Base-by-base conservation (phyloP, 1,139 yeast genomes). In the Kluyveromyces sp. region DNA sequence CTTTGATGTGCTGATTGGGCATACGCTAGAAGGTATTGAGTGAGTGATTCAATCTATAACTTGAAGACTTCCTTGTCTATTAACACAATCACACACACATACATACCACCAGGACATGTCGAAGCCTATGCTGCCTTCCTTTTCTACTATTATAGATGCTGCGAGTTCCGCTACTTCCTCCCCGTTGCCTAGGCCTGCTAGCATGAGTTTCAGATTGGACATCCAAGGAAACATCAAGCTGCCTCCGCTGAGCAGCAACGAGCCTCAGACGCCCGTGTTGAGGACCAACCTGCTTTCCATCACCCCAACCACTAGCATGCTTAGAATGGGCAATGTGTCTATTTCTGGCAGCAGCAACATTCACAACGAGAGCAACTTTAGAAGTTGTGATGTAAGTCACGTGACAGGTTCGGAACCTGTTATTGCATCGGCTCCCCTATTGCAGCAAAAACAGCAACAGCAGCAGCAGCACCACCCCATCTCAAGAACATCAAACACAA, bases 171-270 rank as follows among this genome's bases (percentile, higher is more conserved):
- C 43, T 3, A 21, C 38, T 27, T 41, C 43, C 7, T 41, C 43
- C n/a, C 43, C 43, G 4, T 34, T 41, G 27, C 43, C 43, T 7
- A 34, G 39, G n/a, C 25, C 43, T 4, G 7, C 39, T 15, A 38
- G 34, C n/a, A 3, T 41, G 37, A 39, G 43, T 7, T 50, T 50
- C 45, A 47, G 40, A 54, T n/a, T 44, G 39, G 40, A 58, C 47
- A 35, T 43, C 42, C 42, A 48, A 7, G 60, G 65, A 5, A 45
- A 55, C 5, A 59, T 61, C 35, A 56, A 54, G 38, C 49, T 61
- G 31, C 65, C 65, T 30, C 65, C 65, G 2, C 39, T 61, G 32
- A 40, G 48, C 30, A 21, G 39, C 30, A 10, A 21, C 3, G 48
- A 34, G 2, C 39, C 43, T 15, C 41, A 37, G 25, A 42, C 45